Evolutionary conservation across 1,139 yeast species (phyloP), one percentile per base, ranked within the genome.

Genomic region (Saccharomyces pastorianus): DNA sequence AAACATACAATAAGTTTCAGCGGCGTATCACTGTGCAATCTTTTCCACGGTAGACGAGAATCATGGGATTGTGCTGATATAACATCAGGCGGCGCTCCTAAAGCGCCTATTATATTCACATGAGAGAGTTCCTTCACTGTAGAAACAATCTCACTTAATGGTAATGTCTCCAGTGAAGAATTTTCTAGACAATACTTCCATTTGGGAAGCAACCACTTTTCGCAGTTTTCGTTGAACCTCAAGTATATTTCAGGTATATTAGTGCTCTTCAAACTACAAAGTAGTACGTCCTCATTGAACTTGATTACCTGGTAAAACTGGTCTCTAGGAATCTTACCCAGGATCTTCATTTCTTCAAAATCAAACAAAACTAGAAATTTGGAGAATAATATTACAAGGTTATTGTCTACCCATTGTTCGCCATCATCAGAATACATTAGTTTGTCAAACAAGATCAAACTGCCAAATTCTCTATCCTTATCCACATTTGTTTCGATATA

Each of bases 1-100:
- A 83, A 60, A 2, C 81, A 76, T 0, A 83, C 59, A 3, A 83
- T 74, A 47, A 84, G 59, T 53, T 78, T 76, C 44, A 81, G 58
- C 0, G 81, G 78, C n/a, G 58, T 13, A 69, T 59, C 55, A 72
- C 75, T 0, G 79, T 79, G 44, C 64, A 63, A 72, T 60, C 42
- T 67, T 66, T 56, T 75, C 65, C 64, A 76, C 57, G 48, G 69
- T 17, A 29, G 31, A 6, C 14, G 46, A 7, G 17, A 3, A 3
- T 27, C 27, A 9, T 31, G 20, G 9, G 25, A 20, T 11, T 38
- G 44, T 9, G 44, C n/a, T 38, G 25, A 4, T 20, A 17, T 13
- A 11, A 11, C 6, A 20, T 20, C 6, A 13, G n/a, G 25, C 6
- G 44, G 44, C 26, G n/a, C n/a, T 13, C 44, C 25, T 9, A 20